These are phyloP conservation scores for Polygonum maritimum DNA, from an alignment of 148 eudicot species.

Conservation along the genomic window DNA sequence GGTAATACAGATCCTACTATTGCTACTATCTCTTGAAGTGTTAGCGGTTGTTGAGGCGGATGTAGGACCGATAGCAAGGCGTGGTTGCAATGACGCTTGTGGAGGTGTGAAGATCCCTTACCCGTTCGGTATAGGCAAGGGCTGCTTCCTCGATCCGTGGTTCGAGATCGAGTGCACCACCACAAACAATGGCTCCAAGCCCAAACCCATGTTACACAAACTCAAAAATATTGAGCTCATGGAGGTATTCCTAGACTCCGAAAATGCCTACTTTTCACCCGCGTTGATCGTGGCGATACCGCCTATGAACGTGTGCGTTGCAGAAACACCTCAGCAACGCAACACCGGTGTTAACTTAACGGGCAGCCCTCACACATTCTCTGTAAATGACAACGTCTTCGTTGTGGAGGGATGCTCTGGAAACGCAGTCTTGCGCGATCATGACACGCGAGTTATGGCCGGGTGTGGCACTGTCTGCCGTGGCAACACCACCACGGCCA, in stretches of 20 bases:
- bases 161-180: neutral
- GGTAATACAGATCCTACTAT: too few relatives aligned
- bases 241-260: too few relatives aligned
- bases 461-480: constrained; percentile 6
- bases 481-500: neutral
- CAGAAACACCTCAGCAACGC: neutral
- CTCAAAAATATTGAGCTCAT: too few relatives aligned
- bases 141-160: neutral
- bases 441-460: neutral
- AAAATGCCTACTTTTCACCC: too few relatives aligned
- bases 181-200: neutral
- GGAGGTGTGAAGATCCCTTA: neutral
- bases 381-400: neutral
- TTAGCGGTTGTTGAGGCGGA: neutral
- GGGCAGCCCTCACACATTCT: neutral
- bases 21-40: too few relatives aligned
- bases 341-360: neutral
- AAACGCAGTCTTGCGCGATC: neutral
- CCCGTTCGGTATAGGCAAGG: neutral
- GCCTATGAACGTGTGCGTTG: neutral
- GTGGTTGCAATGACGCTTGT: neutral
- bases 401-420: neutral
- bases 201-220: neutral
- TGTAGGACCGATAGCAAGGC: neutral
- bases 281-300: neutral